phyloP scores from a whole-genome alignment of 1,139 yeast genomes.

The Yamadazyma oceani region DNA sequence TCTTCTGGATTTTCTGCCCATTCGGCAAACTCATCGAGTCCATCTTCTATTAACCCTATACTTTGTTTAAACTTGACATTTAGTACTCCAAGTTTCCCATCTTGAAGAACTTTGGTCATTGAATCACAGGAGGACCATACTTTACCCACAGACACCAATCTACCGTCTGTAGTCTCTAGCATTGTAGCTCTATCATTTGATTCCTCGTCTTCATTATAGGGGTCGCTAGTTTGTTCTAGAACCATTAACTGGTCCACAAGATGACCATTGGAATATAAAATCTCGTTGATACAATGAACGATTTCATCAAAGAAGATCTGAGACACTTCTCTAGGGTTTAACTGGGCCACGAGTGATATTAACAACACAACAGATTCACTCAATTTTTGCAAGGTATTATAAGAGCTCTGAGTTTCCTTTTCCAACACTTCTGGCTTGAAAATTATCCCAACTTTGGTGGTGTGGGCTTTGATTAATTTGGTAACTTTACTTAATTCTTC shows the following conservation, averaged over 20 bases:
- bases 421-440: slow-evolving; percentile 58
- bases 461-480: slow-evolving; percentile 68
- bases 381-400: slow-evolving; percentile 50
- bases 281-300: slow-evolving; percentile 23
- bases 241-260: slow-evolving; percentile 29
- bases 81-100: slow-evolving; percentile 54
- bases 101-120: slow-evolving; percentile 35
- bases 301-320: slow-evolving; percentile 42
- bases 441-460: slow-evolving; percentile 76
- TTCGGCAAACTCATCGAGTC: slow-evolving; percentile 56
- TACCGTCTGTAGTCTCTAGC: slow-evolving; percentile 25
- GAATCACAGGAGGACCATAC: slow-evolving; percentile 63
- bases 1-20: slow-evolving; percentile 64
- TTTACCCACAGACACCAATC: slow-evolving; percentile 61
- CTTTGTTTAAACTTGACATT: slow-evolving; percentile 46
- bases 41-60: slow-evolving; percentile 56
- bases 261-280: slow-evolving; percentile 25
- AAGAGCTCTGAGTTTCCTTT: slow-evolving; percentile 48
- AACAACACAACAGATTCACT: slow-evolving; percentile 46
- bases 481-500: slow-evolving; percentile 60
- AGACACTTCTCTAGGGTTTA: slow-evolving; percentile 38
- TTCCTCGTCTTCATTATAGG: slow-evolving; percentile 21
- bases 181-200: slow-evolving; percentile 7
- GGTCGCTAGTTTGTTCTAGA: slow-evolving; percentile 19
- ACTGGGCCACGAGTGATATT: slow-evolving; percentile 47